Percentiles rank a stretch among this genome's conserved stretches.
These are phyloP conservation scores for Dendrobium officinale DNA, from an alignment of 106 monocot species.

Conservation along the genomic window DNA sequence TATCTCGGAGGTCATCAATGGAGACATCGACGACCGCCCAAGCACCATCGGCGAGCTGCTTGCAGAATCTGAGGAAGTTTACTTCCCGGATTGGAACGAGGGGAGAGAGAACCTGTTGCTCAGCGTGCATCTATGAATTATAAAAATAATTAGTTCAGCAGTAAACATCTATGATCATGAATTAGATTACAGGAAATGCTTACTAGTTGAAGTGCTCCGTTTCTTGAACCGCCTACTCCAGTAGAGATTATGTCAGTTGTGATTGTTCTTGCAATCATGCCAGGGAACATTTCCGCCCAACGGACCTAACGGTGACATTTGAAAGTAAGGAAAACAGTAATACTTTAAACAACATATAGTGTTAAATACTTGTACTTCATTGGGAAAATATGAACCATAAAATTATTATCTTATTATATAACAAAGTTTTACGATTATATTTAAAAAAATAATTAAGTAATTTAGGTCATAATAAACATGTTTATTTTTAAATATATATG, in stretches of 20 bases:
- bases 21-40: conserved; percentile 95
- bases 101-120: conserved; percentile 85
- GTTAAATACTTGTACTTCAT: too few relatives aligned
- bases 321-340: too few relatives aligned
- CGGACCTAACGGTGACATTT: conserved; percentile 33
- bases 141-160: too few relatives aligned
- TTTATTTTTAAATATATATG: too few relatives aligned
- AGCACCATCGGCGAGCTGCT: conserved; percentile 63
- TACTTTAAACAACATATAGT: too few relatives aligned
- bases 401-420: too few relatives aligned
- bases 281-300: conserved; percentile 85
- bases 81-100: conserved; percentile 72
- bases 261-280: conserved; percentile 46
- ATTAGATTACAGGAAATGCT: conserved; percentile 3
- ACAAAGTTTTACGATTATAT: too few relatives aligned
- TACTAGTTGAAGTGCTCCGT: conserved; percentile 78
- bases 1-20: conserved; percentile 39
- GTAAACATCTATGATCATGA: not conserved
- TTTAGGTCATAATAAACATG: too few relatives aligned
- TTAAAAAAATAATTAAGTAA: too few relatives aligned
- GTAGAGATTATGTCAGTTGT: conserved; percentile 56
- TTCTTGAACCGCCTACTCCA: conserved; percentile 57
- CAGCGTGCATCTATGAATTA: conserved; percentile 57
- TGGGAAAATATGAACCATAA: too few relatives aligned
- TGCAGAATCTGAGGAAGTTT: conserved; percentile 81